phyloP scores from a whole-genome alignment of 805 yeast genomes.

The Metschnikowia matae region DNA sequence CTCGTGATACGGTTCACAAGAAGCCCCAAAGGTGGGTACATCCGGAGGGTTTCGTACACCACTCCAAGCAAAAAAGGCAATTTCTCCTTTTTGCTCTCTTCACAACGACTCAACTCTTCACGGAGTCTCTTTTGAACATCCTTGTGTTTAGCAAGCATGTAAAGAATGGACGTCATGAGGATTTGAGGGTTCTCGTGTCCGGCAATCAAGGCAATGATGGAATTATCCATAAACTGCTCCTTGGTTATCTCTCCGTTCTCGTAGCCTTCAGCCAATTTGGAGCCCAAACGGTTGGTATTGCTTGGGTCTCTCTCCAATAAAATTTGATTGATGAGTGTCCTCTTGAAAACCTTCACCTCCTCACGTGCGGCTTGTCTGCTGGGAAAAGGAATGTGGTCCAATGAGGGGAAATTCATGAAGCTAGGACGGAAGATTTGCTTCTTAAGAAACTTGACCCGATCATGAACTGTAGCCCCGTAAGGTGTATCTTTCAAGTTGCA shows the following conservation, averaged over 20 bases:
- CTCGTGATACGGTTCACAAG: constrained; percentile 50
- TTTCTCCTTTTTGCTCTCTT: constrained; percentile 1
- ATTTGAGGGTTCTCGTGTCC: constrained; percentile 64
- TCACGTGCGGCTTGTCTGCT: constrained; percentile 41
- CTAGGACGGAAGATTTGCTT: constrained; percentile 52
- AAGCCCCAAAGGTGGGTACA: constrained; percentile 55
- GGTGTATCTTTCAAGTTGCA: constrained; percentile 41
- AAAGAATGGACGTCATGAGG: constrained; percentile 44
- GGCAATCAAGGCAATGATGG: constrained; percentile 53
- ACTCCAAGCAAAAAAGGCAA: constrained; percentile 30
- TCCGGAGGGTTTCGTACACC: constrained; percentile 45
- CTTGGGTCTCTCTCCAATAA: constrained; percentile 37
- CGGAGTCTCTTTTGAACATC: constrained; percentile 31
- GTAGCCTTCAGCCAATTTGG: constrained; percentile 35
- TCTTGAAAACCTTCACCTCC: constrained; percentile 28
- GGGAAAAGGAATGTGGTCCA: constrained; percentile 48
- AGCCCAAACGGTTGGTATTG: constrained; percentile 19
- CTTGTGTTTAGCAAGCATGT: constrained; percentile 42
- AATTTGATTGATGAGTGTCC: constrained; percentile 7
- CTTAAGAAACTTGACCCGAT: constrained; percentile 42
- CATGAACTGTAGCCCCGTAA: constrained; percentile 32
- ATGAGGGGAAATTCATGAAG: constrained; percentile 51
- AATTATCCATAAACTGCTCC: constrained; percentile 50
- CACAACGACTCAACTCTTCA: constrained; percentile 7
- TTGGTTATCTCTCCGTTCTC: constrained; percentile 34